phyloP scores from a whole-genome alignment of 2,329 filamentous ascomycete genomes.

The Neophaeococcomyces mojaviensis region DNA sequence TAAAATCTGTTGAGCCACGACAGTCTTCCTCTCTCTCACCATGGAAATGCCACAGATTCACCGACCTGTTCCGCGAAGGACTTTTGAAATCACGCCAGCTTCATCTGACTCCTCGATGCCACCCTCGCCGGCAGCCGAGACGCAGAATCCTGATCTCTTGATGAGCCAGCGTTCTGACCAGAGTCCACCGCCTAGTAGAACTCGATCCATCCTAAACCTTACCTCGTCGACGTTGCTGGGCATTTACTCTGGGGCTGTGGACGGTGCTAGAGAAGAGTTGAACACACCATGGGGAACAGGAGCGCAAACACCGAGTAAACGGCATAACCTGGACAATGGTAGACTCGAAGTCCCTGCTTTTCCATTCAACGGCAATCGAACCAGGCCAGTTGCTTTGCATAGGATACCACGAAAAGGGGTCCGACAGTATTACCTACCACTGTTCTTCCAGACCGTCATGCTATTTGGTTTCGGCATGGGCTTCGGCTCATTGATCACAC shows the following conservation, averaged over 20 bases:
- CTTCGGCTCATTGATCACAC: slow-evolving; percentile 74
- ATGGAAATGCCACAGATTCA: slow-evolving; percentile 39
- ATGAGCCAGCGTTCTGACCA: slow-evolving; percentile 23
- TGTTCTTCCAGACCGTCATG: slow-evolving; percentile 52
- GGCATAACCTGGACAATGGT: slow-evolving; percentile 36
- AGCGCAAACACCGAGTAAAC: slow-evolving; percentile 57
- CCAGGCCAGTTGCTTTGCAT: neutral
- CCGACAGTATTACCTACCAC: slow-evolving; percentile 43
- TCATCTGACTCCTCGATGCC: slow-evolving; percentile 37
- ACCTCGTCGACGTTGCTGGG: slow-evolving; percentile 84
- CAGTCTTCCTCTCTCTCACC: neutral
- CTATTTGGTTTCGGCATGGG: slow-evolving; percentile 73
- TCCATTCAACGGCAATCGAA: slow-evolving; percentile 13
- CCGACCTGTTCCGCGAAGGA: slow-evolving; percentile 63
- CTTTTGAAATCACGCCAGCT: slow-evolving; percentile 55
- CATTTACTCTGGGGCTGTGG: slow-evolving; percentile 69
- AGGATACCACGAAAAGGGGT: slow-evolving; percentile 29
- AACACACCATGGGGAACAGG: slow-evolving; percentile 73
- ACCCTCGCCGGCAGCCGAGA: slow-evolving; percentile 32
- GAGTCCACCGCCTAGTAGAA: slow-evolving; percentile 50
- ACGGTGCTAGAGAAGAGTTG: slow-evolving; percentile 50
- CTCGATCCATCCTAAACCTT: slow-evolving; percentile 74
- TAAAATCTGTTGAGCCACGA: neutral
- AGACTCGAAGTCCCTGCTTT: slow-evolving; percentile 21
- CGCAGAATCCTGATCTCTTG: slow-evolving; percentile 29